Evolutionary conservation across 1,284 basidiomycete species (phyloP).

Genomic region (Fistulinella staudtii): DNA sequence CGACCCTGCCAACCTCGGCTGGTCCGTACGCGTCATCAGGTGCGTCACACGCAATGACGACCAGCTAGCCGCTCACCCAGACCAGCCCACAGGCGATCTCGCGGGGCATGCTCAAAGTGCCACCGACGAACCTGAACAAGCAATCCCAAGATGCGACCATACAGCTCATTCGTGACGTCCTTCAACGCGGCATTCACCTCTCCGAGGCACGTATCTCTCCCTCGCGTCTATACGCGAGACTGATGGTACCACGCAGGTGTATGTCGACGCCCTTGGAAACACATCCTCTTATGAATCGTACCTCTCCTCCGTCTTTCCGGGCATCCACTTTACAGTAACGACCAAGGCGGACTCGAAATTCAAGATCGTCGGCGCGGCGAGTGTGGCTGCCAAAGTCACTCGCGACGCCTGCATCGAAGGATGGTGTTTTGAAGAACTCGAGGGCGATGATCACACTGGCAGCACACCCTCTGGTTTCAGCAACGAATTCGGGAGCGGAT

Average conservation of each 20-base stretch:
- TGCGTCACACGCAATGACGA: constrained; percentile 21
- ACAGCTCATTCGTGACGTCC: constrained; percentile 78
- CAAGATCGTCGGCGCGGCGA: constrained; percentile 96
- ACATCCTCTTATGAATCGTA: constrained; percentile 82
- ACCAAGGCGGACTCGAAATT: constrained; percentile 93
- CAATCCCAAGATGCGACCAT: constrained; percentile 94
- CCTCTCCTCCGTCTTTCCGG: constrained; percentile 76
- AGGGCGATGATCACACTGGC: constrained; percentile 13
- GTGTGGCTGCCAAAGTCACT: constrained; percentile 95
- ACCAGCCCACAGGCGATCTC: constrained; percentile 88
- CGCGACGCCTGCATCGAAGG: constrained; percentile 86
- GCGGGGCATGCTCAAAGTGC: constrained; percentile 81
- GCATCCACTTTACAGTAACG: constrained; percentile 84
- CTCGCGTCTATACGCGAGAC: background rate
- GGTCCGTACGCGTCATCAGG: constrained; percentile 83
- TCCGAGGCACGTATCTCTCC: constrained; percentile 54
- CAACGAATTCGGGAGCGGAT: constrained; percentile 72
- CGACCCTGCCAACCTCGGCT: constrained; percentile 67
- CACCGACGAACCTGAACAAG: constrained; percentile 86
- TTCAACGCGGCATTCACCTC: constrained; percentile 79
- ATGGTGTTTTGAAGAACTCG: constrained; percentile 74
- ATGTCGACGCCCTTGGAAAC: constrained; percentile 92
- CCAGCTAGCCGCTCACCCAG: background rate
- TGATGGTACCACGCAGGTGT: constrained; percentile 58
- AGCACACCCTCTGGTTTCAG: constrained; percentile 41